Evolutionary conservation across 2,329 filamentous ascomycete genomes (phyloP).

Genomic region (Pseudopithomyces maydicus): DNA sequence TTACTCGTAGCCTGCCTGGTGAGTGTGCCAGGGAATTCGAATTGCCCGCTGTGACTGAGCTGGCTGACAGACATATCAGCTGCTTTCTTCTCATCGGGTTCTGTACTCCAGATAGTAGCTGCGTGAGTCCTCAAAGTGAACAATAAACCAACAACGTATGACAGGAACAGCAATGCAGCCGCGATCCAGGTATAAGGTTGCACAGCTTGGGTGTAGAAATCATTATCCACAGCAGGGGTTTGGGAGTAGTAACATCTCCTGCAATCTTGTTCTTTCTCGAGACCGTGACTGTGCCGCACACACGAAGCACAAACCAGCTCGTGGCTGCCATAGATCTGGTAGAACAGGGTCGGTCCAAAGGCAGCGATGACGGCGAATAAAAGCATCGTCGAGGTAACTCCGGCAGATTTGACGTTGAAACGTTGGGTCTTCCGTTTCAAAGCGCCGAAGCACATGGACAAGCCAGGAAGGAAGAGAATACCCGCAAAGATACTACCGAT

Average conservation of each 20-base stretch:
- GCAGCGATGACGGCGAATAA: constrained; percentile 94
- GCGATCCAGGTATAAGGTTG: constrained; percentile 92
- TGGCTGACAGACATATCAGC: constrained; percentile 45
- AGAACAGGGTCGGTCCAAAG: constrained; percentile 95
- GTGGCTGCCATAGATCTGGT: constrained; percentile 97
- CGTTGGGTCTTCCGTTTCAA: constrained; percentile 97
- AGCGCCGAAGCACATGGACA: constrained; percentile 99
- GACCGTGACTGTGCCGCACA: constrained; percentile 57
- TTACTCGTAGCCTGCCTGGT: constrained; percentile 34
- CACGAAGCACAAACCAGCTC: constrained; percentile 82
- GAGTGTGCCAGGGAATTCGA: constrained; percentile 38
- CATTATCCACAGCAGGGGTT: constrained; percentile 78
- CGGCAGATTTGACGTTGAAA: constrained; percentile 95
- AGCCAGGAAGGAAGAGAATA: constrained; percentile 88
- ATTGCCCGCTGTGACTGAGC: constrained; percentile 35
- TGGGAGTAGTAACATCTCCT: constrained; percentile 94
- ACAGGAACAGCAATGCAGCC: constrained; percentile 83
- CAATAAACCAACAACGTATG: constrained; percentile 90
- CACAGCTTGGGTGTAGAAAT: constrained; percentile 89
- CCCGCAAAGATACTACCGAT: constrained; percentile 98
- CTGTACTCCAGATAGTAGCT: constrained; percentile 93
- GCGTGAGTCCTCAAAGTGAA: constrained; percentile 96
- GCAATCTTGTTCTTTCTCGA: constrained; percentile 70
- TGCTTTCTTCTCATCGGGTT: constrained; percentile 60
- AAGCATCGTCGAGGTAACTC: constrained; percentile 97